Base-by-base conservation (phyloP, 306 rosid genomes). In the Casuarina cunninghamiana region DNA sequence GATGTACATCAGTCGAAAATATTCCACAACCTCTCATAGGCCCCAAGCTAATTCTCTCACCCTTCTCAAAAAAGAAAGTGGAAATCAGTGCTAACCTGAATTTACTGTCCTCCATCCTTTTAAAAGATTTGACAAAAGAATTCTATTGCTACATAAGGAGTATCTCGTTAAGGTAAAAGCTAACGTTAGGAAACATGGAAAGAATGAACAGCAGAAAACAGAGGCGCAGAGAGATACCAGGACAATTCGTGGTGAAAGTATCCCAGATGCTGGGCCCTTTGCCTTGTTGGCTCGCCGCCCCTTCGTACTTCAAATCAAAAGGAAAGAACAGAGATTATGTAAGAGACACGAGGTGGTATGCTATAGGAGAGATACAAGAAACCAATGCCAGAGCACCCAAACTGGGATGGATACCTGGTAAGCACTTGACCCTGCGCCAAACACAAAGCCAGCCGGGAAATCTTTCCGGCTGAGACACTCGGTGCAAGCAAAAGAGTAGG, bases 351-450 rank as follows among this genome's bases (percentile, higher is more conserved):
- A 7, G 21, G 10, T 6, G n/a, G 21, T 8, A 57, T 57, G 38
- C 19, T n/a, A 38, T 12, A 35, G 11, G 17, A 15, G 32, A 26
- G 16, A 13, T 9, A 11, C 11, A 12, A 5, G 48, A 5, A 44
- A 44, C 9, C 8, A 44, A 19, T 55, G n/a, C 15, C 5, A 19
- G 26, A 60, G 39, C 39, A 39, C 16, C 3, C 9, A 4, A 2
- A 43, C 5, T 4, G 72, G 13, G 4, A 46, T 48, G 12, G n/a
- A 79, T 50, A 84, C 90, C 90, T 87, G 90, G 63, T 84, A 87
- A 68, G 90, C 86, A 39, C 86, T 62, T 41, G 82, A 71, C 17
- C 83, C 85, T 0, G 77, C 35, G 38, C 90, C 90, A 43, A 87
- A 87, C 5, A 80, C 2, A 51, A 87, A 87, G 57, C 39, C 55